Base-by-base conservation (phyloP, 306 rosid genomes). In the Inga oerstediana region DNA sequence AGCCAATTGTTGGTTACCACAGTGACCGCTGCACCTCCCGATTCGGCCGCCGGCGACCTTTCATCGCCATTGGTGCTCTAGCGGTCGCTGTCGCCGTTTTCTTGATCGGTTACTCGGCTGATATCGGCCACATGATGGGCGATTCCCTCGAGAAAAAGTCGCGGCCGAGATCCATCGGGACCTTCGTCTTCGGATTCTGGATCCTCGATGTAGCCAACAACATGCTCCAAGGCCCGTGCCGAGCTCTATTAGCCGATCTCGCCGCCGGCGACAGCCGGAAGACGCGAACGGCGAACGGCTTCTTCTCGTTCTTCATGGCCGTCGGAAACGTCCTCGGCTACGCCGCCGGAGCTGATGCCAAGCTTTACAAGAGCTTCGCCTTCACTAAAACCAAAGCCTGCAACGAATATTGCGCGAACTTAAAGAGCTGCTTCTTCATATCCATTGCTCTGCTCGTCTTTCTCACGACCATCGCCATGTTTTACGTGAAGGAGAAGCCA, bases 21-120 rank as follows among this genome's bases (percentile, higher is more conserved):
- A 92, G 97, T 20, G 98, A 95, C 84, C 95, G 91, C 11, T 90
- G 97, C 87, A 84, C 89, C 43, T 93, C 96, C 13, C 92, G 93
- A 54, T 91, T 95, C 73, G 98, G 98, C 20, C 95, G 96, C 4
- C 98, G 98, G n/a, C 90, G 96, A 0, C 98, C 98, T 0, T 95
- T 95, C 84, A 93, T 95, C 0, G 89, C 90, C 0, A 89, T 78
- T 1, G 98, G 98, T 0, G 46, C 97, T 0, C 0, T 27, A 7
- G 87, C 88, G 3, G 98, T 95, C 0, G 91, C 92, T 43, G 0
- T 79, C 1, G 91, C 98, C 1, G 98, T 95, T 12, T 89, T 95
- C 85, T 83, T 95, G 20, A 95, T 95, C 17, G 98, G 98, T 8
- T 95, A 88, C 52, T 93, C 98, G 4, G 98, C 98, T 7, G 98